A percentile compares a stretch with the other conserved stretches of the same genome.
Evolutionary conservation across 176 grass and related monocot genomes (phyloP).

Genomic region (Oryza nivara): DNA sequence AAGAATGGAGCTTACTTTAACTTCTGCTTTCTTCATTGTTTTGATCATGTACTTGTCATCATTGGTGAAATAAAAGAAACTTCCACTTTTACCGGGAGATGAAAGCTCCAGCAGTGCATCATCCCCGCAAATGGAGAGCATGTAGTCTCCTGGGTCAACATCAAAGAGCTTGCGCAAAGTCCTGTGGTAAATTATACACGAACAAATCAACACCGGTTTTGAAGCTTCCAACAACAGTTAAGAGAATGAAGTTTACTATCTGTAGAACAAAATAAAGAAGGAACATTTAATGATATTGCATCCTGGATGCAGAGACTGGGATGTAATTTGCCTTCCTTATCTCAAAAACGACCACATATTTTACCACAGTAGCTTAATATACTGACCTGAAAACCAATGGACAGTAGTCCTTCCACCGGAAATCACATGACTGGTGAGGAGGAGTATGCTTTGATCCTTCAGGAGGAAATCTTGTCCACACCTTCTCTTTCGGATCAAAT

Average conservation of each 20-base stretch:
- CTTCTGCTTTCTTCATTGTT: conserved; percentile 50
- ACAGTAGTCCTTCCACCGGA: conserved; percentile 93
- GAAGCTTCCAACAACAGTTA: neutral
- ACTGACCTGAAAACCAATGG: conserved; percentile 80
- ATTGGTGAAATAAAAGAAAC: conserved; percentile 47
- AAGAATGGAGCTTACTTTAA: conserved; percentile 17
- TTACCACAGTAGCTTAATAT: neutral
- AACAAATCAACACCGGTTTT: conserved; percentile 2
- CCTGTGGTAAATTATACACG: conserved; percentile 3
- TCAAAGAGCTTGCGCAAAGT: conserved; percentile 46
- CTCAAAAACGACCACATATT: neutral
- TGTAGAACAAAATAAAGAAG: neutral
- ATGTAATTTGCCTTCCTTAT: too few relatives aligned
- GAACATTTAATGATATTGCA: neutral
- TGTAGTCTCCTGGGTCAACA: conserved; percentile 40
- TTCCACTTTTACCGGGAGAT: conserved; percentile 42
- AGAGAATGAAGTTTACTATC: neutral
- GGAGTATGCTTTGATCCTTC: conserved; percentile 83
- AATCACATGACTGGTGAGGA: conserved; percentile 80
- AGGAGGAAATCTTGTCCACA: conserved; percentile 87
- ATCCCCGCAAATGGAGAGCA: conserved; percentile 41
- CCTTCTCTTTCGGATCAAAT: conserved; percentile 90
- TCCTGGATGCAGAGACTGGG: too few relatives aligned
- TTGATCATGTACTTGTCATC: conserved; percentile 53
- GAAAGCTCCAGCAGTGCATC: conserved; percentile 41